Evolutionary conservation across 305 asterid genomes (phyloP).

Genomic region (Andrographis paniculata): DNA sequence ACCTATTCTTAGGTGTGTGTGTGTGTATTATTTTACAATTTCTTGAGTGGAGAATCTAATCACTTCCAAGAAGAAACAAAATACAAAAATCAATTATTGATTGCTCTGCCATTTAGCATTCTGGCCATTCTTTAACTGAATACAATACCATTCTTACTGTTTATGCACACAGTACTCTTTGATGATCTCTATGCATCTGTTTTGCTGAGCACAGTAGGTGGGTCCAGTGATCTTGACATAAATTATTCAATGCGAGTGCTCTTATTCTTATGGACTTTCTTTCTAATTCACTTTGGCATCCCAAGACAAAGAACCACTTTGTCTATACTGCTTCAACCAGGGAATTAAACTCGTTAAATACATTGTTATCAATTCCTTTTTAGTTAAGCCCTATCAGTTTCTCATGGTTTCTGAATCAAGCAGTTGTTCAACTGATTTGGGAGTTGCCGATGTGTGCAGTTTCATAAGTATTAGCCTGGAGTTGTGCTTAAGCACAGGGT

Average conservation of each 20-base stretch:
- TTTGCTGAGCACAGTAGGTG: background rate
- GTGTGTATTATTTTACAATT: background rate
- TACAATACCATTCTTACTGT: background rate
- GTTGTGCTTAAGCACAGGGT: conserved; percentile 2
- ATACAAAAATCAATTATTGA: background rate
- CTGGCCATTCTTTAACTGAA: background rate
- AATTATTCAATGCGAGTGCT: conserved; percentile 6
- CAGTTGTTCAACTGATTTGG: background rate
- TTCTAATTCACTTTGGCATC: background rate
- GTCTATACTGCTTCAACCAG: background rate
- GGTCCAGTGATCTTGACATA: conserved; percentile 7
- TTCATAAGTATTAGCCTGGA: conserved; percentile 2
- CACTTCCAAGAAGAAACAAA: background rate
- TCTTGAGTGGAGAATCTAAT: background rate
- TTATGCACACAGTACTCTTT: background rate
- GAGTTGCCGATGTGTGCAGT: conserved; percentile 4
- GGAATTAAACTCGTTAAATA: background rate
- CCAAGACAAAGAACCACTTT: background rate
- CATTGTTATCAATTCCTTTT: background rate
- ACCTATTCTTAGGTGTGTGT: background rate
- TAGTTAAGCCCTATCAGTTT: background rate
- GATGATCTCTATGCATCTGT: background rate
- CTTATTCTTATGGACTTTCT: background rate
- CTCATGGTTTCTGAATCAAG: conserved; percentile 3
- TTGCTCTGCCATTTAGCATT: background rate